These are phyloP conservation scores for Ogataea trehaloabstinens DNA, from an alignment of 805 yeast genomes.

Conservation along the genomic window DNA sequence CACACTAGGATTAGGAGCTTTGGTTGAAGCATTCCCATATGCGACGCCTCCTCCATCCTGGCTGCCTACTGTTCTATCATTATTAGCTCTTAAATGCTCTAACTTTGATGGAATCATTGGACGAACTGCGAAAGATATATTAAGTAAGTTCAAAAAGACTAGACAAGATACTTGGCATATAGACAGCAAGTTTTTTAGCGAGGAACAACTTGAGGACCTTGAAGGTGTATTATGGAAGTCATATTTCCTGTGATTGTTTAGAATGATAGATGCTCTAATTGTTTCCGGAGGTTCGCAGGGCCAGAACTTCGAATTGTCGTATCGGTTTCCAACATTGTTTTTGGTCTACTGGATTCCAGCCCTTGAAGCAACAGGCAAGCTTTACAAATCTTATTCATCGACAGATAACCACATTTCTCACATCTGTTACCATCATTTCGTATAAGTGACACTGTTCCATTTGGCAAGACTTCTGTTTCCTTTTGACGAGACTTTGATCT, in stretches of 20 bases:
- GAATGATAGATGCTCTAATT: slow-evolving; percentile 63
- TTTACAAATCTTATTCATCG: slow-evolving; percentile 86
- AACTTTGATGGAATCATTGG: slow-evolving; percentile 79
- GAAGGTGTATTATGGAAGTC: slow-evolving; percentile 95
- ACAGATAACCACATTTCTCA: slow-evolving; percentile 86
- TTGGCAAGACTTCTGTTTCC: slow-evolving; percentile 54
- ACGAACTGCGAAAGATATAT: slow-evolving; percentile 73
- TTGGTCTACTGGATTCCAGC: slow-evolving; percentile 71
- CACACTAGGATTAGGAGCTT: slow-evolving; percentile 82
- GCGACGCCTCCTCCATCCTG: slow-evolving; percentile 87
- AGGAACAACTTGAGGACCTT: slow-evolving; percentile 79
- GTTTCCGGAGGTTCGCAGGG: slow-evolving; percentile 59
- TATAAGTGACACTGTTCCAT: slow-evolving; percentile 58
- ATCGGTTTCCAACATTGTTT: slow-evolving; percentile 53
- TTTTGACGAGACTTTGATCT: slow-evolving; percentile 35
- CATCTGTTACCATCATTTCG: slow-evolving; percentile 67
- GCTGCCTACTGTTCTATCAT: slow-evolving; percentile 73
- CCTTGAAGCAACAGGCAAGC: slow-evolving; percentile 90
- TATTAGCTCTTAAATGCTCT: slow-evolving; percentile 68
- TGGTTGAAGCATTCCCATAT: slow-evolving; percentile 87
- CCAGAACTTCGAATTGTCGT: slow-evolving; percentile 49
- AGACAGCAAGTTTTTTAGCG: slow-evolving; percentile 71
- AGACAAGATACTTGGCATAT: slow-evolving; percentile 97
- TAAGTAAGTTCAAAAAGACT: slow-evolving; percentile 84
- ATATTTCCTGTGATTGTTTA: slow-evolving; percentile 62